These are phyloP conservation scores for Pseudoneurospora amorphoporcata DNA, from an alignment of 495 filamentous ascomycete genomes.

Conservation along the genomic window DNA sequence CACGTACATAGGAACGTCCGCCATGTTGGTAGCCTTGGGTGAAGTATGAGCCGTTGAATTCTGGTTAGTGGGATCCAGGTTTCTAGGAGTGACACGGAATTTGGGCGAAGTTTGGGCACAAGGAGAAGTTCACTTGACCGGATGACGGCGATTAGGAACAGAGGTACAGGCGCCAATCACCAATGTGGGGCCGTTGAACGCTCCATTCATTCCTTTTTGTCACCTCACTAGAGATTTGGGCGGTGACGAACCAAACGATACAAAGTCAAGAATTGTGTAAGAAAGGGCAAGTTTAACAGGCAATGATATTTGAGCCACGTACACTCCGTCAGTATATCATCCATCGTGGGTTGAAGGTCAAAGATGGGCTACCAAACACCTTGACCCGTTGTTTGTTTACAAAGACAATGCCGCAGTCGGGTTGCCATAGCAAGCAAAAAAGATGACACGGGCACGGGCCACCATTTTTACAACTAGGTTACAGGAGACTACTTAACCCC, in stretches of 20 bases:
- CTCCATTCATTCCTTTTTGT: not conserved
- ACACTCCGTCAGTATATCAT: not conserved
- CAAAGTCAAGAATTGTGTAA: not conserved
- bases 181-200: not conserved
- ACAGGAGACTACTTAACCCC: not conserved
- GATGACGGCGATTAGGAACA: not conserved
- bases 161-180: not conserved
- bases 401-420: not conserved
- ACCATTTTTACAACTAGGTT: not conserved
- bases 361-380: not conserved
- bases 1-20: conserved; percentile 78
- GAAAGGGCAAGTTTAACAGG: not conserved
- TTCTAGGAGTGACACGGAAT: not conserved
- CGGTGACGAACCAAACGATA: not conserved
- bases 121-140: not conserved
- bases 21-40: conserved; percentile 33
- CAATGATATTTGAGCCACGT: not conserved
- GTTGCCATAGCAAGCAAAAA: not conserved
- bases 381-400: not conserved
- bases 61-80: not conserved
- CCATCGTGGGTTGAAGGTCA: not conserved
- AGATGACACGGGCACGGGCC: not conserved
- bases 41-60: not conserved
- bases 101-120: not conserved
- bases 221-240: not conserved